Conservation (phyloP, 495 filamentous ascomycete genomes). For the Aspergillus asperescens region DNA sequence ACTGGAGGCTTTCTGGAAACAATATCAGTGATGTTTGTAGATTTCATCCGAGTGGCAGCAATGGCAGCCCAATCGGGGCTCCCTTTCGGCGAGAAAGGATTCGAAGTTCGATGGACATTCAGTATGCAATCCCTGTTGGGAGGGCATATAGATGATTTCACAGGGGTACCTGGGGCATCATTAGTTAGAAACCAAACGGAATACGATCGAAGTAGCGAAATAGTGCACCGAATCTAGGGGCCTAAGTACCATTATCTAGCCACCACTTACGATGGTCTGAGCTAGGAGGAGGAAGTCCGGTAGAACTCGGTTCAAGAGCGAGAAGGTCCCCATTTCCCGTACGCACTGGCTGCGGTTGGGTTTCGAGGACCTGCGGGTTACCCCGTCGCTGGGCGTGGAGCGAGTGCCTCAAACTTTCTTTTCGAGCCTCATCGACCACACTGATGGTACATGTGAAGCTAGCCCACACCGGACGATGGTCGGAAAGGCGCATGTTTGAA, state of each 20-base stretch:
- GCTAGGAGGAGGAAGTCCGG: conserved; percentile 80
- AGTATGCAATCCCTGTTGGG: conserved; percentile 54
- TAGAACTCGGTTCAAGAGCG: conserved; percentile 68
- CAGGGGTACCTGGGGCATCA: conserved; percentile 57
- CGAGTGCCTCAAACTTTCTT: conserved; percentile 61
- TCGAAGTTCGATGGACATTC: conserved; percentile 69
- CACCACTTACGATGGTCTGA: conserved; percentile 92
- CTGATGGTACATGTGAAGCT: conserved; percentile 77
- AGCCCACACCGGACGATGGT: conserved; percentile 90
- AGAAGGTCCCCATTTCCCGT: conserved; percentile 63
- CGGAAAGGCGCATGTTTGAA: conserved; percentile 78
- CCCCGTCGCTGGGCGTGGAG: conserved; percentile 65
- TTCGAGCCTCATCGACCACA: conserved; percentile 67
- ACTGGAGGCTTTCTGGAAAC: conserved; percentile 1
- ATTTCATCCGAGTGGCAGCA: background rate
- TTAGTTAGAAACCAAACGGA: background rate
- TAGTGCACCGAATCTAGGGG: background rate
- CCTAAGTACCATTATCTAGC: conserved; percentile 65
- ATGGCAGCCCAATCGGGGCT: conserved; percentile 69
- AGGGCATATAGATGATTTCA: conserved; percentile 62
- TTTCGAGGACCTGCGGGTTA: conserved; percentile 45
- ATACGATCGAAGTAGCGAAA: background rate
- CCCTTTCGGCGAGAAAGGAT: conserved; percentile 67
- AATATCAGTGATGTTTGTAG: background rate
- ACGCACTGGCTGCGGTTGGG: conserved; percentile 31